phyloP scores from a whole-genome alignment of 257 asterid genomes.

The Rubia yunnanensis region DNA sequence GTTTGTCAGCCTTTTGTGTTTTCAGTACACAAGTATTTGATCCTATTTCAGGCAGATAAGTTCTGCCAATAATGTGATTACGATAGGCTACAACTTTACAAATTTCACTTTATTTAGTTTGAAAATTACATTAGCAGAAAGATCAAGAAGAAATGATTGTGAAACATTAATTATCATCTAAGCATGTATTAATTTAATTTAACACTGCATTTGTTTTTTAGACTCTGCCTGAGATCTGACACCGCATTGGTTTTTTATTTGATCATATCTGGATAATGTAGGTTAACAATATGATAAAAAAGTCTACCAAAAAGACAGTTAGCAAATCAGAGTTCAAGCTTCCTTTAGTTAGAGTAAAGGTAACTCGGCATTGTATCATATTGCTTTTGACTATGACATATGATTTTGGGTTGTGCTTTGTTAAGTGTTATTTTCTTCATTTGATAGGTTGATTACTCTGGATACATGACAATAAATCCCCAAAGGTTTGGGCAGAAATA shows the following conservation, averaged over 20 bases:
- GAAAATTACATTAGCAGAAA: background rate
- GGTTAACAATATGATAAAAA: slow-evolving; percentile 77
- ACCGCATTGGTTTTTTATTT: background rate
- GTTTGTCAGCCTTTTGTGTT: background rate
- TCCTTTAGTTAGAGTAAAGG: slow-evolving; percentile 90
- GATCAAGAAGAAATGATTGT: background rate
- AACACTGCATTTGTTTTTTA: background rate
- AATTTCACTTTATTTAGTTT: background rate
- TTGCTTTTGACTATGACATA: slow-evolving; percentile 5
- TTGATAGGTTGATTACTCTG: slow-evolving; percentile 91
- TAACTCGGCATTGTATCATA: slow-evolving; percentile 18
- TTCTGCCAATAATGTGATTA: background rate
- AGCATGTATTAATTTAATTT: background rate
- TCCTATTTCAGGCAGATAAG: background rate
- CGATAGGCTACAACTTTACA: background rate
- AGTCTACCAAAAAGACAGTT: slow-evolving; percentile 45
- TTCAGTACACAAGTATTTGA: background rate
- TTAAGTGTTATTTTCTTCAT: slow-evolving; percentile 19
- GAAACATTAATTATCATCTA: background rate
- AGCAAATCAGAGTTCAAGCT: slow-evolving; percentile 64
- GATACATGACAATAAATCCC: slow-evolving; percentile 96
- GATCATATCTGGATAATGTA: slow-evolving; percentile 18
- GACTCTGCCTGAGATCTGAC: slow-evolving; percentile 1
- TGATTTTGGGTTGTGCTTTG: slow-evolving; percentile 12
- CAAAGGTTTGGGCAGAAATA: slow-evolving; percentile 94